phyloP scores from a whole-genome alignment of 2,329 filamentous ascomycete species.

The Trichoderma koningii region DNA sequence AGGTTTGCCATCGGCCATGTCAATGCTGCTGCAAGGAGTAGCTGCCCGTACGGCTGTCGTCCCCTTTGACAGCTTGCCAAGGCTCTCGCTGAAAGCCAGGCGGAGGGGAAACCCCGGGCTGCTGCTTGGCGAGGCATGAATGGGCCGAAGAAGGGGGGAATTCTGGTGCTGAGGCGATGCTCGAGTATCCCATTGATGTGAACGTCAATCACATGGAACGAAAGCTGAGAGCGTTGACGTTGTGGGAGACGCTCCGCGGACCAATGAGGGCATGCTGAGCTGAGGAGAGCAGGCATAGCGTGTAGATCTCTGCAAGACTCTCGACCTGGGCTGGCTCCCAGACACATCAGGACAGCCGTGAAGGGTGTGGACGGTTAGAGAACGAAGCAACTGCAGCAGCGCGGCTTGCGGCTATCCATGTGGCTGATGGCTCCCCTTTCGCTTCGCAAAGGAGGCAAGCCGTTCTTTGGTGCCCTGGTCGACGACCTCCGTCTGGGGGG shows the following conservation, averaged over 20 bases:
- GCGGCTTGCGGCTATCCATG: slow-evolving; percentile 18
- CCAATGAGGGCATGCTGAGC: neutral
- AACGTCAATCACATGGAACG: neutral
- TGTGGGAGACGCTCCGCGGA: neutral
- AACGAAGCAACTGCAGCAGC: slow-evolving; percentile 11
- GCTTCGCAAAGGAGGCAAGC: slow-evolving; percentile 13
- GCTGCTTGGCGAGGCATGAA: slow-evolving; percentile 18
- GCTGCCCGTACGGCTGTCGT: neutral
- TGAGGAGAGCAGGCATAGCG: too few species aligned
- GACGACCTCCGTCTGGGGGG: neutral
- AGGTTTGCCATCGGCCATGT: neutral
- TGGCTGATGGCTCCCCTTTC: slow-evolving; percentile 14
- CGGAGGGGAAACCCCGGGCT: slow-evolving; percentile 9
- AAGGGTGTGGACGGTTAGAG: neutral
- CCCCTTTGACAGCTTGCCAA: slow-evolving; percentile 11
- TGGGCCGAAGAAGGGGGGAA: neutral
- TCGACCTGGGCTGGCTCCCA: neutral
- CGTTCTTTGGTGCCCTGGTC: slow-evolving; percentile 9
- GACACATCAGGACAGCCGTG: neutral
- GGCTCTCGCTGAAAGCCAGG: slow-evolving; percentile 13
- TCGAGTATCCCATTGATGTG: neutral
- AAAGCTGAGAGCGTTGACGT: neutral
- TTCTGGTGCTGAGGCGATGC: neutral
- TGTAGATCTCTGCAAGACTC: neutral
- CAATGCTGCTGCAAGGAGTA: neutral